Conservation (phyloP, 1,284 basidiomycete genomes). For the Caloboletus inedulis region DNA sequence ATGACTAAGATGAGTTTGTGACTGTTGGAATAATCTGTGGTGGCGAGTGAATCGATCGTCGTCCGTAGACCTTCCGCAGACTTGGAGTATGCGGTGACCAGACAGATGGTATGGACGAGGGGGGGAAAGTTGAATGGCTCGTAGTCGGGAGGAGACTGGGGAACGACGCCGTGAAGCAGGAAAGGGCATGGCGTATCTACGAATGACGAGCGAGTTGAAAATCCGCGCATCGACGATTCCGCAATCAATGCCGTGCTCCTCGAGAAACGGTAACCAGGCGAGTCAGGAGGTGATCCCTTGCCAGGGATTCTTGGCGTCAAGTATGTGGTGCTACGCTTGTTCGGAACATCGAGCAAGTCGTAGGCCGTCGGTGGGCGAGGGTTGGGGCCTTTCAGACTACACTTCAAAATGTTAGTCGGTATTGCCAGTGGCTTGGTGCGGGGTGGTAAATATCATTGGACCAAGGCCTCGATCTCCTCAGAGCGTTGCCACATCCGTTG, state of each 20-base stretch:
- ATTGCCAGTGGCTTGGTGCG: constrained; percentile 86
- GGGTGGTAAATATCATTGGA: constrained; percentile 94
- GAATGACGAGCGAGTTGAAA: constrained; percentile 46
- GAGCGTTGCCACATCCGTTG: constrained; percentile 92
- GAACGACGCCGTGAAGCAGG: constrained; percentile 87
- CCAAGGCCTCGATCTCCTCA: constrained; percentile 94
- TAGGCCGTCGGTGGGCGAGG: constrained; percentile 74
- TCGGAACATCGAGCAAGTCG: constrained; percentile 65
- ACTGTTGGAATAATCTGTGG: constrained; percentile 97
- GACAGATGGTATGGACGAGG: constrained; percentile 89
- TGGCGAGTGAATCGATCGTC: constrained; percentile 95
- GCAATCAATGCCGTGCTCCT: constrained; percentile 80
- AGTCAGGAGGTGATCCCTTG: constrained; percentile 68
- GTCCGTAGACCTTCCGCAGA: constrained; percentile 95
- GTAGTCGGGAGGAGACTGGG: constrained; percentile 88
- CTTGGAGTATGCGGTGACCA: constrained; percentile 99
- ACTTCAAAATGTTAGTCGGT: constrained; percentile 87
- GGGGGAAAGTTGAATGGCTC: constrained; percentile 98
- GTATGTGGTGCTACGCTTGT: constrained; percentile 64
- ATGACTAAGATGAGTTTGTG: constrained; percentile 97
- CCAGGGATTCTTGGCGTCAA: constrained; percentile 42
- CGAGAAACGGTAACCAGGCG: constrained; percentile 71
- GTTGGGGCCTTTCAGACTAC: constrained; percentile 58
- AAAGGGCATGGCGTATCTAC: constrained; percentile 81
- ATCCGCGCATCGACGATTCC: constrained; percentile 29